Conservation (phyloP, 2,329 filamentous ascomycete genomes). For the Aspergillus arachidicola region DNA sequence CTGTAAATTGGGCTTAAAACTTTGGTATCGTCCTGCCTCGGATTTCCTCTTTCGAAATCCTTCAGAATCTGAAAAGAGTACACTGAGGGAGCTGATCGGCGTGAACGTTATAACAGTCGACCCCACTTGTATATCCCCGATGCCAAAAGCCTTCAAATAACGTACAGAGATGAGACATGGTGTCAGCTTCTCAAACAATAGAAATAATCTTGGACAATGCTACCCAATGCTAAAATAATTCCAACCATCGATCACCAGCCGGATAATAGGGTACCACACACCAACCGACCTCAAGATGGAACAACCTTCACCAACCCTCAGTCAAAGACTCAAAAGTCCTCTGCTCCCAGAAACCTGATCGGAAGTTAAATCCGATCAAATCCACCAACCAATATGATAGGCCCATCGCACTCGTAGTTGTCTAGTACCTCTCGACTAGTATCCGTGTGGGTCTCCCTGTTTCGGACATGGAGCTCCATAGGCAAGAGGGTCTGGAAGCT, state of each 20-base stretch:
- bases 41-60: too few species aligned
- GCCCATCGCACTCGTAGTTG: background rate
- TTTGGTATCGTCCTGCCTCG: too few species aligned
- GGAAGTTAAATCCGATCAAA: background rate
- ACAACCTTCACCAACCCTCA: background rate
- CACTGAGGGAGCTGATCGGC: too few species aligned
- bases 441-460: background rate
- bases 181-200: background rate
- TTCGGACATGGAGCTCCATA: background rate
- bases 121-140: too few species aligned
- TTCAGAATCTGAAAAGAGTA: too few species aligned
- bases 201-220: background rate
- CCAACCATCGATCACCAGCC: background rate
- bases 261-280: background rate
- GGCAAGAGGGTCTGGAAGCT: background rate
- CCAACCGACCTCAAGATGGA: background rate
- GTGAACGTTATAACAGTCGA: too few species aligned
- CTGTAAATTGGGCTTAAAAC: too few species aligned
- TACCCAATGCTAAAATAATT: background rate
- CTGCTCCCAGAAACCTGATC: background rate
- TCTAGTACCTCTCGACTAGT: background rate
- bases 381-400: background rate
- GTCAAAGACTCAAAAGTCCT: background rate
- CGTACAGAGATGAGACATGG: background rate
- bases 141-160: too few species aligned